Conservation (phyloP, 352 stramenopile species). For the Globisporangium middletonii region DNA sequence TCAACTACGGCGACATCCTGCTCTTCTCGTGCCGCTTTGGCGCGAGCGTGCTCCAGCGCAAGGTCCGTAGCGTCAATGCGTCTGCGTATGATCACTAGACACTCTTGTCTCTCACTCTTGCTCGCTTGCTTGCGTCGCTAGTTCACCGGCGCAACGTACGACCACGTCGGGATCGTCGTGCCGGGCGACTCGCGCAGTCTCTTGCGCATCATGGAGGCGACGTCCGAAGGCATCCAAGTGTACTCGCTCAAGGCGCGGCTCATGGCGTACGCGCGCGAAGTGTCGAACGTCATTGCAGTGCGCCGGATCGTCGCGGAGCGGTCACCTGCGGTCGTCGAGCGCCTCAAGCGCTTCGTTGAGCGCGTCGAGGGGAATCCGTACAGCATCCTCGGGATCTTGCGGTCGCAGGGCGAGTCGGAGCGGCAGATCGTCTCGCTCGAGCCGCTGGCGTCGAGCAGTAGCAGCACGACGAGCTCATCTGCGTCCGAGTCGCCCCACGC, state of each 20-base stretch:
- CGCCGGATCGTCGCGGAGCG: constrained; percentile 43
- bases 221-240: constrained; percentile 70
- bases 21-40: constrained; percentile 79
- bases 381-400: constrained; percentile 75
- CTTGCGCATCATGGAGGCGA: constrained; percentile 76
- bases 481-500: background rate
- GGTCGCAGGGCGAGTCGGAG: constrained; percentile 46
- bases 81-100: background rate
- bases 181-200: constrained; percentile 50
- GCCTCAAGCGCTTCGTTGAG: constrained; percentile 49
- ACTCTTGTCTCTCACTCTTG: background rate
- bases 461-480: background rate
- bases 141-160: constrained; percentile 73
- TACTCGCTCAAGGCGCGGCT: constrained; percentile 73
- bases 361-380: constrained; percentile 79
- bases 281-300: constrained; percentile 78
- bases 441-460: background rate
- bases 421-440: constrained; percentile 7
- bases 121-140: constrained; percentile 10
- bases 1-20: constrained; percentile 70
- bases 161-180: constrained; percentile 79
- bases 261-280: constrained; percentile 73
- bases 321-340: constrained; percentile 29
- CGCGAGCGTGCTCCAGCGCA: constrained; percentile 70
- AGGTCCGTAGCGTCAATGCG: constrained; percentile 24